Base-by-base conservation (phyloP, 192 early-diverging fungal genomes). In the Mortierella alpina region DNA sequence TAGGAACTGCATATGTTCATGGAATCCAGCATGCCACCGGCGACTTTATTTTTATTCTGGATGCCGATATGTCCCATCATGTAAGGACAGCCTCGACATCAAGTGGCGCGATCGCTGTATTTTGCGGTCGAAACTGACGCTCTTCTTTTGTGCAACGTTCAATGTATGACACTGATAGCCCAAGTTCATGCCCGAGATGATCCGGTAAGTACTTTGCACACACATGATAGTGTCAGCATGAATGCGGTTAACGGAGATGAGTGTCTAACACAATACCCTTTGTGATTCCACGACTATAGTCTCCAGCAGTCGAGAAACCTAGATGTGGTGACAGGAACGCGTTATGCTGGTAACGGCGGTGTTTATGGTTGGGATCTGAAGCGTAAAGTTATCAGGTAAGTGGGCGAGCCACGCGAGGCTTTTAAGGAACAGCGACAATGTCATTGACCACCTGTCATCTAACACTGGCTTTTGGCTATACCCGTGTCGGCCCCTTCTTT, bases 51-150 rank as follows among this genome's bases (percentile, higher is more conserved):
- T 94, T 99, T 71, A 98, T 99, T 78, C 94, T 99, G 96, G 97
- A 99, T 74, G 96, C 97, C 22, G 97, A 99, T 78, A 96, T 99
- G 91, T 98, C 96, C 31, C 97, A 99, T 83, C 97, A 99, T 75
- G 94, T 96, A 92, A 82, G 72, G 54, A 20, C 10, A 40, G 46
- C 11, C 5, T 20, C n/a, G 0, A 44, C 2, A 56, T 13, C 11
- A 18, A 45, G 11, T 11, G 52, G 5, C 9, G 3, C 17, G 42
- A 44, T 3, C 14, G 6, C 20, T 47, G 41, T 31, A 4, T 7
- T 48, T 63, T 5, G 41, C n/a, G 13, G 15, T 6, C 8, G 58
- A 42, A 48, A 50, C 49, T 50, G 49, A 50, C 49, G 54, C 15
- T 14, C 54, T n/a, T 51, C 4, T 51, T 12, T 15, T n/a, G n/a